A percentile compares a stretch with the other conserved stretches of the same genome.
Evolutionary conservation across 2,329 filamentous ascomycete genomes (phyloP).

Genomic region (Fusarium bulbicola): DNA sequence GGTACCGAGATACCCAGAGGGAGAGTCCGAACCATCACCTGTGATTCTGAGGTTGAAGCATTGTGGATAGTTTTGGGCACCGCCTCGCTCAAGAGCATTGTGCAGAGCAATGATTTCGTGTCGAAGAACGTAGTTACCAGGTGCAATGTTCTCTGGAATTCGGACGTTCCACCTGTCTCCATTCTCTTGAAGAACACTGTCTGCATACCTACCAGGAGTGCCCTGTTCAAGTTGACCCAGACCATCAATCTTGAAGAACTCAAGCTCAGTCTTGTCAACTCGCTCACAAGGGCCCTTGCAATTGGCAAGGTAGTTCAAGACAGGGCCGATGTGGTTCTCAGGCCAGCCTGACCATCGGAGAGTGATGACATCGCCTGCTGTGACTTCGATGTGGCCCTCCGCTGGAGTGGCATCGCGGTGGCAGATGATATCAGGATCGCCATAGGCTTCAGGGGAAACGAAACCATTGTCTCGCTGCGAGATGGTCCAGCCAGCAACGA

Average conservation of each 20-base stretch:
- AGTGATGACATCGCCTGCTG: slow-evolving; percentile 56
- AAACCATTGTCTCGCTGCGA: slow-evolving; percentile 56
- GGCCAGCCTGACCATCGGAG: slow-evolving; percentile 62
- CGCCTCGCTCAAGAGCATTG: slow-evolving; percentile 51
- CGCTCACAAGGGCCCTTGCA: slow-evolving; percentile 53
- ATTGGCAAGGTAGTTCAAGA: slow-evolving; percentile 58
- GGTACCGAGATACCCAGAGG: slow-evolving; percentile 47
- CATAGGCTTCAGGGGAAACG: slow-evolving; percentile 57
- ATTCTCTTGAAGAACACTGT: slow-evolving; percentile 57
- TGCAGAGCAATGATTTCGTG: slow-evolving; percentile 66
- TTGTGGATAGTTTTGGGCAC: slow-evolving; percentile 63
- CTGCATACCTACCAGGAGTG: slow-evolving; percentile 50
- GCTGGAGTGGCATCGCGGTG: slow-evolving; percentile 54
- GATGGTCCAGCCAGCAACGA: slow-evolving; percentile 53
- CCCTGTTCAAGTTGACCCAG: slow-evolving; percentile 50
- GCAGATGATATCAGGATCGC: slow-evolving; percentile 58
- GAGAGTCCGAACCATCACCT: slow-evolving; percentile 50
- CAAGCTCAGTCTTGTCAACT: slow-evolving; percentile 53
- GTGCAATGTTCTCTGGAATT: slow-evolving; percentile 56
- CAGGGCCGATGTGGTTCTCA: slow-evolving; percentile 57
- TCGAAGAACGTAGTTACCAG: slow-evolving; percentile 64
- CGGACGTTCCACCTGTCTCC: slow-evolving; percentile 62
- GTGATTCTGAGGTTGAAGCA: slow-evolving; percentile 61
- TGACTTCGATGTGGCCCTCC: slow-evolving; percentile 51
- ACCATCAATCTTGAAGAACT: slow-evolving; percentile 59